Base-by-base conservation (phyloP, 1,284 basidiomycete genomes). In the Violaceomyces palustris region DNA sequence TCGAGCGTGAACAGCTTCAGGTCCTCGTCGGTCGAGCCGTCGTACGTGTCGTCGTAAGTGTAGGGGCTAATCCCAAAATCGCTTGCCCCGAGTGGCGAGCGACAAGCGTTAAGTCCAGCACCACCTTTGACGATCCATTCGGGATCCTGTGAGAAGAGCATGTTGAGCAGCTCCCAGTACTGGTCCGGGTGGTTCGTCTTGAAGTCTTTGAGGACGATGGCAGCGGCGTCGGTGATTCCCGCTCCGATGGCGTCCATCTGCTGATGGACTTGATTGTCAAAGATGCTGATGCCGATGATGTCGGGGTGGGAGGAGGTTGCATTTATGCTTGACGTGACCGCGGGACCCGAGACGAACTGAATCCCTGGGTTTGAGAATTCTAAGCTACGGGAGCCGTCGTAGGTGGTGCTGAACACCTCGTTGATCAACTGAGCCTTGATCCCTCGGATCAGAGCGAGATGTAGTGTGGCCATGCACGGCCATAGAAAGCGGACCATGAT, bases 11-110 rank as follows among this genome's bases (percentile, higher is more conserved):
- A 64, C 11, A 48, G 43, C 32, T 42, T 39, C 18, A 65, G 29
- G 8, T 57, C 27, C 21, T 25, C 19, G 30, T 65, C 63, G 7
- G 46, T 29, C 0, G 52, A 54, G 2, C 50, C 53, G 38, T 65
- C 63, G n/a, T 34, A 42, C 0, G 61, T 65, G 28, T 65, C 63
- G 34, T 61, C 56, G 19, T 61, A 65, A 2, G 63, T 51, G 49
- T 65, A 65, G 2, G 53, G 50, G 1, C 35, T 29, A 3, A 39
- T 27, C 14, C 56, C 58, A 30, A 65, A 65, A 23, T 65, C 63
- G 26, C 45, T 42, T 2, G 60, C 58, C n/a, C 63, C 63, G 12
- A 65, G 40, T 0, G 63, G 63, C 1, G 55, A 60, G 34, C 63
- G 49, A 3, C 56, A 46, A 4, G 41, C 36, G 39, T 46, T 65